These are phyloP conservation scores for Cladosporium oxysporum DNA, from an alignment of 2,329 filamentous ascomycete species.

Conservation along the genomic window DNA sequence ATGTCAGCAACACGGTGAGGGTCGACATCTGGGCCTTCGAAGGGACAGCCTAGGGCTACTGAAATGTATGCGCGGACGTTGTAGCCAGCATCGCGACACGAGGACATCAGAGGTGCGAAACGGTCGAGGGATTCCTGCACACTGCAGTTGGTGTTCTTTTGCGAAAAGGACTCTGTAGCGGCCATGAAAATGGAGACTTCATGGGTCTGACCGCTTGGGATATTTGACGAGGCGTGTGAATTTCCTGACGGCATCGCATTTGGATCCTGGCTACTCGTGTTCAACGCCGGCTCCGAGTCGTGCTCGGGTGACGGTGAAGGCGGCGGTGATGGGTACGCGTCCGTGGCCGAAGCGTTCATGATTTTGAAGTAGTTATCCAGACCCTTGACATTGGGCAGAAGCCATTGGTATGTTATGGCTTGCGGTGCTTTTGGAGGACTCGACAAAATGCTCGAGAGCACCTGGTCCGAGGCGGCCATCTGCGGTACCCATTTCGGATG, in stretches of 20 bases:
- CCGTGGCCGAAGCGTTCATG: slow-evolving; percentile 48
- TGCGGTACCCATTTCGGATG: slow-evolving; percentile 84
- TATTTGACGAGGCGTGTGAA: slow-evolving; percentile 11
- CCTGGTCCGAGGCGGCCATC: slow-evolving; percentile 77
- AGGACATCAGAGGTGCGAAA: slow-evolving; percentile 69
- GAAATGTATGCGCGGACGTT: slow-evolving; percentile 79
- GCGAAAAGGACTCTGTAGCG: slow-evolving; percentile 77
- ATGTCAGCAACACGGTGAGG: slow-evolving; percentile 63
- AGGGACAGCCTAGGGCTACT: slow-evolving; percentile 78
- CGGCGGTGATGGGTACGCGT: slow-evolving; percentile 48
- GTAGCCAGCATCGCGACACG: slow-evolving; percentile 65
- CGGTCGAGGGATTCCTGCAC: slow-evolving; percentile 71
- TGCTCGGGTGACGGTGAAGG: slow-evolving; percentile 36
- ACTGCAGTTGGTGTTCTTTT: slow-evolving; percentile 79
- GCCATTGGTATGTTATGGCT: slow-evolving; percentile 73
- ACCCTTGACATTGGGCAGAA: slow-evolving; percentile 76
- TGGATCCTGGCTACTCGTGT: slow-evolving; percentile 33
- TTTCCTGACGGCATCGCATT: too few species aligned
- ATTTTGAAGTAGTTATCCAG: slow-evolving; percentile 61
- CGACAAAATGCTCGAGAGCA: slow-evolving; percentile 68
- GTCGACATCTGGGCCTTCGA: slow-evolving; percentile 63
- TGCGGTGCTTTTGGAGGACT: slow-evolving; percentile 55
- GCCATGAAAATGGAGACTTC: slow-evolving; percentile 81
- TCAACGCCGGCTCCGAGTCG: slow-evolving; percentile 51
- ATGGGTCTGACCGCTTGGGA: slow-evolving; percentile 42